Conservation (phyloP, 2,329 filamentous ascomycete species). For the Tympanopsis confertula region DNA sequence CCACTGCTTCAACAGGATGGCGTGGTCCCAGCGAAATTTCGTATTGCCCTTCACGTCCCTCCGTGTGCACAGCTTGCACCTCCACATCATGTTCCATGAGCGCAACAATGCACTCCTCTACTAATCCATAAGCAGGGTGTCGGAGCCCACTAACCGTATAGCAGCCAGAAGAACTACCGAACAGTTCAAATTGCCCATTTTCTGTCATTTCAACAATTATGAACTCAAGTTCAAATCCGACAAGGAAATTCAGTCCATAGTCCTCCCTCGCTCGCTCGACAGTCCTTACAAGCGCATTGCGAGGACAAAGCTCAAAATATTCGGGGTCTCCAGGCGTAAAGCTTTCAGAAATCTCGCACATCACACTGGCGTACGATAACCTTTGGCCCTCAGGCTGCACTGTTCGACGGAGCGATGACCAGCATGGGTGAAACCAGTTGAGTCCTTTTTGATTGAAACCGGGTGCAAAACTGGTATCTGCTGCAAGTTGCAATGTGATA, state of each 20-base stretch:
- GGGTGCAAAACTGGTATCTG: not conserved
- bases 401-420: not conserved
- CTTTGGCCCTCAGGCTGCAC: not conserved
- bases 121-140: not conserved
- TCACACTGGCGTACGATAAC: not conserved
- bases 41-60: not conserved
- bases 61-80: not conserved
- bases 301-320: not conserved
- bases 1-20: conserved; percentile 8
- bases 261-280: not conserved
- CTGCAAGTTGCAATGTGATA: not conserved
- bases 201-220: not conserved
- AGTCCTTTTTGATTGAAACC: not conserved
- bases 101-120: not conserved
- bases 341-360: not conserved
- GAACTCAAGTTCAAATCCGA: not conserved
- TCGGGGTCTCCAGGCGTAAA: not conserved
- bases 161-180: not conserved
- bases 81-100: not conserved
- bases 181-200: not conserved
- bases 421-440: not conserved
- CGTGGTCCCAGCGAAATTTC: conserved; percentile 5
- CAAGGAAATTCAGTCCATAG: not conserved
- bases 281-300: not conserved
- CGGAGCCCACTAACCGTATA: not conserved